Conservation (phyloP, 2,329 filamentous ascomycete genomes). For the Corinectria fuckeliana region DNA sequence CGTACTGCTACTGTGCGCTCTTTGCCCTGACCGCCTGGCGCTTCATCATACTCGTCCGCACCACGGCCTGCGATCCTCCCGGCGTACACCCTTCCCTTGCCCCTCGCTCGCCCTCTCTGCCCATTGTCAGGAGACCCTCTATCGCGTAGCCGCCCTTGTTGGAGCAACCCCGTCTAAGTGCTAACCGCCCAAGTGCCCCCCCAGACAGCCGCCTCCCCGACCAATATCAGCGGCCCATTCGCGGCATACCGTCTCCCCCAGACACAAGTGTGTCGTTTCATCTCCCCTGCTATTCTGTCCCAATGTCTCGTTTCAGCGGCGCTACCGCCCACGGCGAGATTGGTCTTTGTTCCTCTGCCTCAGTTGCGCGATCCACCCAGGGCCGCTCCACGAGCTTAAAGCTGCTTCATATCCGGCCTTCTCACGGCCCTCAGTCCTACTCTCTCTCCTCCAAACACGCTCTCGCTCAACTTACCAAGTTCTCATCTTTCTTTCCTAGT, state of each 20-base stretch:
- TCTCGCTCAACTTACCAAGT: slow-evolving; percentile 28
- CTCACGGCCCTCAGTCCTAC: slow-evolving; percentile 30
- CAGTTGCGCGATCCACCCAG: slow-evolving; percentile 32
- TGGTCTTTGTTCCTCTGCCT: slow-evolving; percentile 34
- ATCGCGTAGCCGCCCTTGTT: slow-evolving; percentile 33
- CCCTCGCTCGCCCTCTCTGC: slow-evolving; percentile 15
- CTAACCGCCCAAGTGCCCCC: slow-evolving; percentile 37
- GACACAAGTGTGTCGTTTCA: slow-evolving; percentile 63
- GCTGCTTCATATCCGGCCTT: slow-evolving; percentile 41
- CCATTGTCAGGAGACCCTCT: slow-evolving; percentile 7
- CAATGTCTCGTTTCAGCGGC: slow-evolving; percentile 40
- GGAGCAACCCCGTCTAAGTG: neutral
- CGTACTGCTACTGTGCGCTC: too few relatives aligned
- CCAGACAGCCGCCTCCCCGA: slow-evolving; percentile 55
- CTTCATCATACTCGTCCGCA: slow-evolving; percentile 33
- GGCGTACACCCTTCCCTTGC: slow-evolving; percentile 6
- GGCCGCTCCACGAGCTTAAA: slow-evolving; percentile 38
- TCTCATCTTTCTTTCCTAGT: slow-evolving; percentile 26
- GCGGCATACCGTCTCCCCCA: slow-evolving; percentile 49
- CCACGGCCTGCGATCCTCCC: too few relatives aligned
- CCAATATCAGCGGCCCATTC: slow-evolving; percentile 59
- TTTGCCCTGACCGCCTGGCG: slow-evolving; percentile 23
- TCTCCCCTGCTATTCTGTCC: slow-evolving; percentile 42
- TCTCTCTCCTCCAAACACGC: slow-evolving; percentile 37
- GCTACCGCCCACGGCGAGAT: slow-evolving; percentile 40